Evolutionary conservation across 352 stramenopile species (phyloP).

Genomic region (Phytophthora colocasiae): DNA sequence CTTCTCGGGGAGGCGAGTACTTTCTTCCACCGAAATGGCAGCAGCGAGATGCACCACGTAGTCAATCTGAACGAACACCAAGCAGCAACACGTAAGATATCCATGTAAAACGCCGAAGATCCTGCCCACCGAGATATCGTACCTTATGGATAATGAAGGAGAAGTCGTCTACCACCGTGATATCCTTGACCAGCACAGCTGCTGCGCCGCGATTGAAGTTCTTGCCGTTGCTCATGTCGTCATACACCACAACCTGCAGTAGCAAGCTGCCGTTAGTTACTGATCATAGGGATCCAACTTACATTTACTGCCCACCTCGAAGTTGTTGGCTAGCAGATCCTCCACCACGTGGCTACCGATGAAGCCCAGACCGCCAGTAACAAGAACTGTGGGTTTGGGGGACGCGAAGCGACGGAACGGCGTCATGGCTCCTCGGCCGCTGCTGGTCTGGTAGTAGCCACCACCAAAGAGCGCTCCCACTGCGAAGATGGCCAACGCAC

Average conservation of each 20-base stretch:
- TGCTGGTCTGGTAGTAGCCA: constrained; percentile 63
- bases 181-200: constrained; percentile 85
- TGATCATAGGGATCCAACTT: constrained; percentile 3
- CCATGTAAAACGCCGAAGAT: background rate
- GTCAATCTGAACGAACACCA: constrained; percentile 54
- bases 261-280: constrained; percentile 10
- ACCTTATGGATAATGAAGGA: constrained; percentile 85
- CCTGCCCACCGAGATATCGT: constrained; percentile 3
- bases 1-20: constrained; percentile 84
- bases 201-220: constrained; percentile 84
- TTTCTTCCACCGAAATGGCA: constrained; percentile 88
- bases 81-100: constrained; percentile 7
- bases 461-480: constrained; percentile 72
- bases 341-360: constrained; percentile 90
- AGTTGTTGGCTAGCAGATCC: constrained; percentile 76
- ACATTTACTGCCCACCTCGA: constrained; percentile 50
- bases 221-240: constrained; percentile 90
- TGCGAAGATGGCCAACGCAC: constrained; percentile 67
- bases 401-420: constrained; percentile 38
- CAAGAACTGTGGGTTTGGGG: constrained; percentile 67
- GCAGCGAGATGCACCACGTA: constrained; percentile 86
- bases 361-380: constrained; percentile 84
- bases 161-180: constrained; percentile 82
- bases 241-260: constrained; percentile 80
- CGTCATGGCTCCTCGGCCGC: constrained; percentile 31